A percentile compares a stretch with the other conserved stretches of the same genome.
Conservation (phyloP, 768 basidiomycete species). For the Russula brevipes region DNA sequence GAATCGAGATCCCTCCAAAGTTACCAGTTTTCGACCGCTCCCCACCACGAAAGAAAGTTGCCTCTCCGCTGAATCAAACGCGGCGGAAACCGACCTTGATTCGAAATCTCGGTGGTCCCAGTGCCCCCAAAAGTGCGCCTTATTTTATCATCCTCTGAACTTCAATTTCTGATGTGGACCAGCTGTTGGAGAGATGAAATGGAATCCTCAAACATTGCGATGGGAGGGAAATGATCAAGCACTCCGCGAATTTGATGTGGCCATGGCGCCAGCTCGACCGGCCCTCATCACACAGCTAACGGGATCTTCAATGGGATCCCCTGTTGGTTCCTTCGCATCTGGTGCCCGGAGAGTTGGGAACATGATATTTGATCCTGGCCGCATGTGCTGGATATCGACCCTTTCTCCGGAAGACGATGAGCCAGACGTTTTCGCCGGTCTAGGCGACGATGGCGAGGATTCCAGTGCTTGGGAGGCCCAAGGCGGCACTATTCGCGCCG, state of each 20-base stretch:
- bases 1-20: constrained; percentile 50
- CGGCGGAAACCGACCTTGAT: constrained; percentile 83
- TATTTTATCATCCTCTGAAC: constrained; percentile 17
- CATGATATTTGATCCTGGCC: constrained; percentile 94
- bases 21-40: constrained; percentile 27
- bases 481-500: constrained; percentile 75
- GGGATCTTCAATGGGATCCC: constrained; percentile 80
- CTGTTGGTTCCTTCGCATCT: constrained; percentile 63
- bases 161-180: constrained; percentile 15
- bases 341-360: constrained; percentile 91
- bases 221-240: constrained; percentile 98
- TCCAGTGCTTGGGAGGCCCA: constrained; percentile 64
- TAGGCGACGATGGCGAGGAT: constrained; percentile 88
- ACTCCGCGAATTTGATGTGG: constrained; percentile 83
- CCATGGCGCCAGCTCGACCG: constrained; percentile 79
- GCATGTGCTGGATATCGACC: constrained; percentile 94
- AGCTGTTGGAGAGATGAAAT: constrained; percentile 97
- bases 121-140: constrained; percentile 65
- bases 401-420: constrained; percentile 86
- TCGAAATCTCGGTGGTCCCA: constrained; percentile 66
- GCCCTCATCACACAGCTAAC: constrained; percentile 94
- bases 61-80: constrained; percentile 44
- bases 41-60: constrained; percentile 49
- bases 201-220: constrained; percentile 83
- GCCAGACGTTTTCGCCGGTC: constrained; percentile 90